Conservation (phyloP, 768 basidiomycete species). For the Psilocybe tampanensis region DNA sequence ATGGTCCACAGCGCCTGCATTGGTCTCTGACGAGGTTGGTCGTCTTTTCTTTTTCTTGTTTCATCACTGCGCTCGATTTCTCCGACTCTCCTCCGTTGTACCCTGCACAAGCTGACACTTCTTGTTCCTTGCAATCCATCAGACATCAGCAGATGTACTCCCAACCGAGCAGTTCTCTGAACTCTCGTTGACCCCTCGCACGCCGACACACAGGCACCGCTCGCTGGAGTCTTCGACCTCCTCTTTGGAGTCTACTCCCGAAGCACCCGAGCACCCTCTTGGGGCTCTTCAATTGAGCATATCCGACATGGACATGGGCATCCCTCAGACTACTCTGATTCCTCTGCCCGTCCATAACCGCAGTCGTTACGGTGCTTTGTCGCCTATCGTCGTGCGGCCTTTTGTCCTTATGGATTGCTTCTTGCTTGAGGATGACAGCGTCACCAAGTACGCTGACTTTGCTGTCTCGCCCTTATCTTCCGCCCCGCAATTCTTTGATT, state of each 20-base stretch:
- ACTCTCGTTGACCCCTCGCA: slow-evolving; percentile 57
- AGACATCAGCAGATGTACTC: slow-evolving; percentile 29
- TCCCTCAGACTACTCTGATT: slow-evolving; percentile 34
- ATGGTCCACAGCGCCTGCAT: slow-evolving; percentile 28
- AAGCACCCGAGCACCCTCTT: slow-evolving; percentile 38
- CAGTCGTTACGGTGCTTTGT: slow-evolving; percentile 28
- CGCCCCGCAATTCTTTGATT: slow-evolving; percentile 52
- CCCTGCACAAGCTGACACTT: slow-evolving; percentile 18
- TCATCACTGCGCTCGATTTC: slow-evolving; percentile 6
- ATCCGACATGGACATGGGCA: slow-evolving; percentile 38
- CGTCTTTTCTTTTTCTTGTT: slow-evolving; percentile 1
- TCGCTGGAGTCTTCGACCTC: slow-evolving; percentile 50
- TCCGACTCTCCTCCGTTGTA: slow-evolving; percentile 13
- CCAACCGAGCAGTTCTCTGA: slow-evolving; percentile 52
- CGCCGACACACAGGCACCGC: slow-evolving; percentile 45
- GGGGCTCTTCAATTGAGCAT: slow-evolving; percentile 40
- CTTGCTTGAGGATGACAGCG: slow-evolving; percentile 34
- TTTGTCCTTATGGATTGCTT: slow-evolving; percentile 45
- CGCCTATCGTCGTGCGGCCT: slow-evolving; percentile 41
- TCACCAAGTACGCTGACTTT: slow-evolving; percentile 37
- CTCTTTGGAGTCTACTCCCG: slow-evolving; percentile 62
- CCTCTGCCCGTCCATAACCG: slow-evolving; percentile 29
- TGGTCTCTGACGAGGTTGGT: slow-evolving; percentile 41
- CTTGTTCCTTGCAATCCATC: slow-evolving; percentile 15
- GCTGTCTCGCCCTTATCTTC: slow-evolving; percentile 47